phyloP scores from a whole-genome alignment of 805 yeast species.

The Teunomyces stri region DNA sequence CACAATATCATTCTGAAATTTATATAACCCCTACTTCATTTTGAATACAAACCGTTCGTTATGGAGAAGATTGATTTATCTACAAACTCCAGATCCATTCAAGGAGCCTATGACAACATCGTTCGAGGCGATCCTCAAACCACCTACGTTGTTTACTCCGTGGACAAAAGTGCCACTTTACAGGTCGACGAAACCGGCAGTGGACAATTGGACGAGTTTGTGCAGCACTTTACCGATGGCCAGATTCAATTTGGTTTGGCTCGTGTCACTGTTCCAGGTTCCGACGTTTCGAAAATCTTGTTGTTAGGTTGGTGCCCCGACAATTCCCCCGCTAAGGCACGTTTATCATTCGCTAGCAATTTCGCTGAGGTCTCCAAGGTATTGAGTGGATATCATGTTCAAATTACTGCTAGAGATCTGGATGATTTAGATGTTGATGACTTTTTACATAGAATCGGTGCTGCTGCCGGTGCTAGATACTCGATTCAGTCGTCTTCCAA shows the following conservation, averaged over 20 bases:
- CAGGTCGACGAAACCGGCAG: slow-evolving; percentile 51
- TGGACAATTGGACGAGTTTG: slow-evolving; percentile 73
- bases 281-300: slow-evolving; percentile 80
- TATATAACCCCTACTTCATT: neutral
- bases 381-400: slow-evolving; percentile 86
- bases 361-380: slow-evolving; percentile 71
- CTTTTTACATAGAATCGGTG: slow-evolving; percentile 70
- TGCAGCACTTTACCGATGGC: slow-evolving; percentile 79
- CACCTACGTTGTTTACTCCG: slow-evolving; percentile 80
- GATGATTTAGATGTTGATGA: slow-evolving; percentile 85
- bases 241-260: slow-evolving; percentile 88
- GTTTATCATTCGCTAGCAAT: slow-evolving; percentile 74
- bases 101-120: slow-evolving; percentile 70
- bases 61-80: slow-evolving; percentile 62
- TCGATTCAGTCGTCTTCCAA: slow-evolving; percentile 48
- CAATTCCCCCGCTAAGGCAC: slow-evolving; percentile 76
- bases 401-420: slow-evolving; percentile 91
- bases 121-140: slow-evolving; percentile 71
- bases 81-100: slow-evolving; percentile 72
- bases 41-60: neutral
- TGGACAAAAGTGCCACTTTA: slow-evolving; percentile 53
- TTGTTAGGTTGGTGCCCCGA: slow-evolving; percentile 98
- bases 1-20: neutral
- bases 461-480: slow-evolving; percentile 96
- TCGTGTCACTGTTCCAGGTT: slow-evolving; percentile 86